Evolutionary conservation across 1,284 basidiomycete species (phyloP).

Genomic region (Pseudozyma pruni): DNA sequence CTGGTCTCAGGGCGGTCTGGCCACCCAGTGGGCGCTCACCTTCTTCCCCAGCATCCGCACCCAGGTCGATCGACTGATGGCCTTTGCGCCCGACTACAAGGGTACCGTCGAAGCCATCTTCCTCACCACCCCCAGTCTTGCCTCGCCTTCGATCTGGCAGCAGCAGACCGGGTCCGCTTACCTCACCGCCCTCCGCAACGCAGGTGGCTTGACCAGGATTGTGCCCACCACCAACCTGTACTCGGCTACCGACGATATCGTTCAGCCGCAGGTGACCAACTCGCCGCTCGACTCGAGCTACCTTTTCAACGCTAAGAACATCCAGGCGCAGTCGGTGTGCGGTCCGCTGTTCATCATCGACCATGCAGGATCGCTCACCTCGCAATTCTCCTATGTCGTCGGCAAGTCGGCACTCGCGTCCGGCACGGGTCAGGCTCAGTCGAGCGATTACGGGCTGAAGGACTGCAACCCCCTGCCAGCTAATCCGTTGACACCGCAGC

Average conservation of each 20-base stretch:
- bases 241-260: conserved; percentile 31
- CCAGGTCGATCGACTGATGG: conserved; percentile 28
- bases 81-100: conserved; percentile 43
- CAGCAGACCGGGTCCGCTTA: conserved; percentile 20
- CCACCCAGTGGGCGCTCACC: conserved; percentile 25
- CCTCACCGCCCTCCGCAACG: conserved; percentile 28
- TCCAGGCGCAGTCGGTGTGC: conserved; percentile 30
- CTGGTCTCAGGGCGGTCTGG: conserved; percentile 41
- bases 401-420: conserved; percentile 16
- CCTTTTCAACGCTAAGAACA: conserved; percentile 26
- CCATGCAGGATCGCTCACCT: conserved; percentile 28
- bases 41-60: conserved; percentile 37
- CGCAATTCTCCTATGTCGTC: conserved; percentile 29
- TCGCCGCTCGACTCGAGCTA: conserved; percentile 16
- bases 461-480: conserved; percentile 33
- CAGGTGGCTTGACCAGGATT: conserved; percentile 32
- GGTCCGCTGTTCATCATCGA: conserved; percentile 22
- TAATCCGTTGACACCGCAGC: conserved; percentile 10
- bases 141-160: conserved; percentile 29
- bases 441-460: conserved; percentile 11
- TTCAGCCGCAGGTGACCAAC: conserved; percentile 28
- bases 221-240: conserved; percentile 47
- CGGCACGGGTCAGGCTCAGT: conserved; percentile 9
- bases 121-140: conserved; percentile 1
- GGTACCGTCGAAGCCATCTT: conserved; percentile 20